Conservation (phyloP, 495 filamentous ascomycete species). For the Articulospora tetracladia region DNA sequence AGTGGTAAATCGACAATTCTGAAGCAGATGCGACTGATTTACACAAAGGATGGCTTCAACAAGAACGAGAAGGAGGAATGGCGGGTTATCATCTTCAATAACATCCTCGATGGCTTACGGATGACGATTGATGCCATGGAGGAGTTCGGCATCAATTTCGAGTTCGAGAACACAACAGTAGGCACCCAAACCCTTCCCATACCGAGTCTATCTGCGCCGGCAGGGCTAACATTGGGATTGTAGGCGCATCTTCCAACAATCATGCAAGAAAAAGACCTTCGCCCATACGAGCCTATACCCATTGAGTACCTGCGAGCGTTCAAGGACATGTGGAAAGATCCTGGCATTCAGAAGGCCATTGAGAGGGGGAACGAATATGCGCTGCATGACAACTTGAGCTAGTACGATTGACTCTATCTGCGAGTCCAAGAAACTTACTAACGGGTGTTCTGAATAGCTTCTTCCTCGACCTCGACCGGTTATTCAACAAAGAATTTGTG, state of each 20-base stretch:
- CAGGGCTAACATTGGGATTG: conserved; percentile 1
- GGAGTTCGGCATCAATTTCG: conserved; percentile 71
- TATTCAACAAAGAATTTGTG: conserved; percentile 82
- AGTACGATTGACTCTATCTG: conserved; percentile 55
- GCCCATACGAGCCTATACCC: conserved; percentile 68
- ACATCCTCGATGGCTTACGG: conserved; percentile 84
- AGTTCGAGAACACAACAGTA: conserved; percentile 75
- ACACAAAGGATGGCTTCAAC: conserved; percentile 80
- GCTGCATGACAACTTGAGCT: conserved; percentile 89
- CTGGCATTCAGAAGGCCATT: conserved; percentile 80
- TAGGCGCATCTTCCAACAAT: conserved; percentile 23
- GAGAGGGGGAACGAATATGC: conserved; percentile 93
- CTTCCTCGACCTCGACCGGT: conserved; percentile 81
- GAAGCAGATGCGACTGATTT: conserved; percentile 99
- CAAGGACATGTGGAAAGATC: conserved; percentile 79
- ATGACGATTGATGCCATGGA: conserved; percentile 93
- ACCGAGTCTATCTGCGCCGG: not conserved
- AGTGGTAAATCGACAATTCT: conserved; percentile 97
- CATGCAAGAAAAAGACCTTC: conserved; percentile 44
- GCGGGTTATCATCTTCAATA: conserved; percentile 91
- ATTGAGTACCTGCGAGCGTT: conserved; percentile 69
- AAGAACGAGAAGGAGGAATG: conserved; percentile 89
- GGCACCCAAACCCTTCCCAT: conserved; percentile 34
- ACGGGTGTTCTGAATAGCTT: conserved; percentile 56
- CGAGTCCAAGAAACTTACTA: conserved; percentile 11